These are phyloP conservation scores for Fusarium annulatum DNA, from an alignment of 2,329 filamentous ascomycete genomes.

Conservation along the genomic window DNA sequence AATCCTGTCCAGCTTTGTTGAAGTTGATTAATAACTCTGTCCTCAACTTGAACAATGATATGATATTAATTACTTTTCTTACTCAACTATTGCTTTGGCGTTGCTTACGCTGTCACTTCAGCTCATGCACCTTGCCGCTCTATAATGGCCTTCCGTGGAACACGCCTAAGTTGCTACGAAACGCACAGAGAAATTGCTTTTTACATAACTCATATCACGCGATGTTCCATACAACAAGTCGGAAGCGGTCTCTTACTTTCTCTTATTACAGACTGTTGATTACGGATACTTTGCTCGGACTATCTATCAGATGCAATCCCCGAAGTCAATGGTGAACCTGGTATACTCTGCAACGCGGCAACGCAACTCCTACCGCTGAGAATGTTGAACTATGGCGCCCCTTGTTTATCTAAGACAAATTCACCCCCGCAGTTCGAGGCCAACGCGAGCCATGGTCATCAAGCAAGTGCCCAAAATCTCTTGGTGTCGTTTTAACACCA, in stretches of 20 bases:
- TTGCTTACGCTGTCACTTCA: conserved; percentile 6
- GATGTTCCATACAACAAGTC: background rate
- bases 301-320: background rate
- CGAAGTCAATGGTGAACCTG: conserved; percentile 2
- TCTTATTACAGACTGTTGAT: background rate
- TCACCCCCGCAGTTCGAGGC: background rate
- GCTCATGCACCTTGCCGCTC: conserved; percentile 15
- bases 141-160: background rate
- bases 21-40: background rate
- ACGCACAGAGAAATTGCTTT: background rate
- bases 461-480: conserved; percentile 1
- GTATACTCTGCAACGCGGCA: background rate
- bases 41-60: background rate
- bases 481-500: conserved; percentile 8
- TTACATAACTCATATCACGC: background rate
- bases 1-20: background rate
- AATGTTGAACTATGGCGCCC: conserved; percentile 12
- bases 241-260: background rate
- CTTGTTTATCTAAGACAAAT: background rate
- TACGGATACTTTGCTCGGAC: background rate
- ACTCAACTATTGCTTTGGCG: background rate
- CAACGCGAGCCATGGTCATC: background rate
- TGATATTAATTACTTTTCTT: background rate
- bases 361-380: background rate
- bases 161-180: background rate